Evolutionary conservation across 148 eudicot species (phyloP), one percentile per base, ranked within the genome.

Genomic region (Silene conica): DNA sequence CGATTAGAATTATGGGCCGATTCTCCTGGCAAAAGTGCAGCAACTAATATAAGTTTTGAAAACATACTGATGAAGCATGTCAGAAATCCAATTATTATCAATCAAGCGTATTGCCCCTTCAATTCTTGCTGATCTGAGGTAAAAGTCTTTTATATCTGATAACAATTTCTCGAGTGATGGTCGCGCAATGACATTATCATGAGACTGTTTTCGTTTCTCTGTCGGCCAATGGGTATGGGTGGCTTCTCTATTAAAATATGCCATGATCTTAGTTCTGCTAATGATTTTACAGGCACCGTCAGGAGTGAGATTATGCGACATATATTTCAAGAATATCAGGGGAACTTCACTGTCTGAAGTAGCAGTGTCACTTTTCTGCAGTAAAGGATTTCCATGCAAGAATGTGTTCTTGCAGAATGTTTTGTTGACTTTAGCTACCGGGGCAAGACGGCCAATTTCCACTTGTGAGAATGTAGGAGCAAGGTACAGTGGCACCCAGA

Each of bases 1-100:
- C 89, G 67, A 82, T 87, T 48, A 82, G 87, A 85, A 87, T 87
- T 71, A 46, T 87, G 91, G 89, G 82, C 91, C 3, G 28, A 83
- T 69, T 82, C 90, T 54, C 84, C 86, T 3, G 81, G 83, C 20
- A 65, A 45, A 65, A 82, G 85, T 1, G 64, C 69, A 16, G 89
- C 89, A 6, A 82, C 84, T 41, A 77, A 82, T 70, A 82, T 87
- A 50, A 77, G 73, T 31, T 87, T 85, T 13, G 87, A 87, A 22
- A 77, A 86, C 74, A 85, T 83, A 67, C 71, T 80, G 52, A 87
- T 87, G 91, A 77, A 82, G 61, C 80, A 80, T 31, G 91, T 87
- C 15, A 76, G 63, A 48, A 86, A 86, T 71, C 91, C 89, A 0
- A 86, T 87, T 43, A 72, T 82, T 26, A 87, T 87, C 73, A 85